Base-by-base conservation (phyloP, 2,329 filamentous ascomycete species). In the Gnomoniopsis smithogilvyi region DNA sequence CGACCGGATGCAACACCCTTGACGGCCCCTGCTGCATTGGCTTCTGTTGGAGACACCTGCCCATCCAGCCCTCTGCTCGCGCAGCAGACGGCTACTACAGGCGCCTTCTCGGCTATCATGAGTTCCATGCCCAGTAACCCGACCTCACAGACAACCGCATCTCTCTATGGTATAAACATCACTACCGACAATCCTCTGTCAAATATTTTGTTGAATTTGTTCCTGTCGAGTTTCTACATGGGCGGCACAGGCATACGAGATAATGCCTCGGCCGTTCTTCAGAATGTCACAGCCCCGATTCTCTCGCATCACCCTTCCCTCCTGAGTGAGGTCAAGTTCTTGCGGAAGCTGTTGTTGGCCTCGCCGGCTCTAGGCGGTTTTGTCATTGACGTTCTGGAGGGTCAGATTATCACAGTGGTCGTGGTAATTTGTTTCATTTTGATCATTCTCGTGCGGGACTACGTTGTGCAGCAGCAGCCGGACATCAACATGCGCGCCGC, bases 381-480 rank as follows among this genome's bases (percentile, higher is more conserved):
- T 26, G 57, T 58, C 17, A 87, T 98, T 54, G 89, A 92, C 65
- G 85, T 94, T 1, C 77, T 97, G 3, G 95, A 99, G 75, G 95
- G 95, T 3, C 93, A 96, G 69, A 84, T 98, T 51, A 96, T 99
- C 65, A 99, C 94, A 0, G 77, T 97, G 6, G 77, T 96, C 12
- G 91, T 98, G 53, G 94, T 99, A 8, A 83, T 96, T 48, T 92
- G 89, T 59, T 99, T 98, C 73, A 97, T 99, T 60, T 78, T 99
- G n/a, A 87, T 99, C 46, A 99, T 99, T 66, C 76, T 99, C 3
- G 97, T 99, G 50, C 81, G 96, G 50, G 95, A 99, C 75, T 99
- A 96, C 83, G 95, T 99, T 53, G 92, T 99, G 11, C 95, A 99
- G 71, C 95, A 99, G 71, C 95, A 99, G 70, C 95, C 94, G 6